Evolutionary conservation across 352 stramenopile species (phyloP).

Genomic region (Globisporangium splendens): DNA sequence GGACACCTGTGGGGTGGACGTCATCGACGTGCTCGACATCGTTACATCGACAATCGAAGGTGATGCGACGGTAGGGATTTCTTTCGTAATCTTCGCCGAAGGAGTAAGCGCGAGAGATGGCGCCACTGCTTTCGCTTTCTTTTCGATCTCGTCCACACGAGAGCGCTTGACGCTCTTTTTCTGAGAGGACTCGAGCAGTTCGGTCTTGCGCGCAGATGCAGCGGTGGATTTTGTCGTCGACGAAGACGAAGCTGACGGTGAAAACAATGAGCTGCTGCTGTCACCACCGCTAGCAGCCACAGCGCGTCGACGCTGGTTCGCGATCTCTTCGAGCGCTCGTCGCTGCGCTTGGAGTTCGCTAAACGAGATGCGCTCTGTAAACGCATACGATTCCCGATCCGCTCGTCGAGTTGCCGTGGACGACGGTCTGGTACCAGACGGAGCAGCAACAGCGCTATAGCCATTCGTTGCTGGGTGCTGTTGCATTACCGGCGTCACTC

Average conservation of each 20-base stretch:
- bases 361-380: constrained; percentile 18
- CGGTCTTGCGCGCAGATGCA: neutral
- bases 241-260: neutral
- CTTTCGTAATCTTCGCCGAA: neutral
- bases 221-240: neutral
- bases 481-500: neutral
- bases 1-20: constrained; percentile 4
- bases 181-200: constrained; percentile 12
- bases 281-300: neutral
- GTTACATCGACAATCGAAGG: constrained; percentile 4
- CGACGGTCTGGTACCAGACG: neutral
- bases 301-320: constrained; percentile 26
- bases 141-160: constrained; percentile 16
- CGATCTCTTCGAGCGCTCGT: constrained; percentile 13
- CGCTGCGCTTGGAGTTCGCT: constrained; percentile 21
- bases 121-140: neutral
- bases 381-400: constrained; percentile 1
- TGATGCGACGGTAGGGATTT: neutral
- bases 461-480: neutral
- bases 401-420: constrained; percentile 1
- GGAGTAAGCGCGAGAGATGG: neutral
- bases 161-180: constrained; percentile 5
- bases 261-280: neutral
- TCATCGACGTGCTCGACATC: constrained; percentile 5
- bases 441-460: neutral